Base-by-base conservation (phyloP, 495 filamentous ascomycete genomes). In the Lentithecium fluviatile region DNA sequence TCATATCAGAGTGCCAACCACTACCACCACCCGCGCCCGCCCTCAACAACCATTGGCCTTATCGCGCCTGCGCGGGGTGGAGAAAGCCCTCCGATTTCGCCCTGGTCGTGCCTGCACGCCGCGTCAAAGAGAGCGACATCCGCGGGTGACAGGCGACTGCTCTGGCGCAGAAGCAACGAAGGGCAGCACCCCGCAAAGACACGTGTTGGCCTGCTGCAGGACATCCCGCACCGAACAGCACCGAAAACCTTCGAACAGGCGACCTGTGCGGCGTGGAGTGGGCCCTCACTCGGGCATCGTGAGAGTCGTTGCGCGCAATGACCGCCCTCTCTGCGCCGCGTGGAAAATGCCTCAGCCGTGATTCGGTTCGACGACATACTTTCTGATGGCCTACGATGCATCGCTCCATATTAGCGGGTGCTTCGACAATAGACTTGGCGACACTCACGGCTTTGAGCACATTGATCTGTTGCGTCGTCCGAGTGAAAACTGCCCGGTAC, bases 401-500 rank as follows among this genome's bases (percentile, higher is more conserved):
- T 40, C 38, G 53, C 38, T 50, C 36, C 49, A 40, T 60, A 60
- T 64, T 54, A 60, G 56, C 57, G 15, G 42, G n/a, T 40, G 24
- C 51, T 45, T 63, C 58, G 45, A 56, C 59, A 59, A 38, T 26
- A 53, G 34, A 8, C 20, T 19, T 10, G 24, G 34, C 40, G 58
- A 19, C 43, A 77, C 83, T 73, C 75, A 90, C 87, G 52, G 76
- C 77, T 73, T 90, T 94, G 58, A 98, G 79, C 57, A 91, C 79
- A 25, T 82, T 80, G 26, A 94, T 82, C 66, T 88, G 85, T 67
- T 85, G 81, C 56, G 83, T 80, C 0, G 89, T 89, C 66, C 88
- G 84, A 56, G 88, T 78, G 69, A 90, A 97, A 13, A 95, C 88
- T 19, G 87, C 84, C 45, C 87, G 82, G 70, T 97, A 98, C 79